Evolutionary conservation across 768 basidiomycete genomes (phyloP).

Genomic region (Agrocybe chaxingu): DNA sequence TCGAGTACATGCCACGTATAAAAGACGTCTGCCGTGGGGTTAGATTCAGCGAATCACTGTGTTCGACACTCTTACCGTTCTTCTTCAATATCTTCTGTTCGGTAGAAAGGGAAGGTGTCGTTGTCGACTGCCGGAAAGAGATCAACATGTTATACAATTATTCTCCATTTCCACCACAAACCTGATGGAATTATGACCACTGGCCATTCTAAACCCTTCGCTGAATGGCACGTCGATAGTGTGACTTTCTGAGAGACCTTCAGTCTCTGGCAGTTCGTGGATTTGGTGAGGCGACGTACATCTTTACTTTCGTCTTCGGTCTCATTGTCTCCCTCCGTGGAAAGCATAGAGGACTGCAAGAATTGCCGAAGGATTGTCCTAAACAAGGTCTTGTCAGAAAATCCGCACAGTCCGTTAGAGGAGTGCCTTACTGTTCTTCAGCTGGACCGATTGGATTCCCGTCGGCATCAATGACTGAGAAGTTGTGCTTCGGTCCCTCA

Average conservation of each 20-base stretch:
- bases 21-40: constrained; percentile 53
- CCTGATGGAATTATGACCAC: constrained; percentile 79
- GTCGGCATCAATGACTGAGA: not conserved
- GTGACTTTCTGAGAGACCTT: constrained; percentile 61
- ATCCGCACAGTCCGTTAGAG: not conserved
- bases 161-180: constrained; percentile 18
- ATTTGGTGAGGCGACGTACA: constrained; percentile 23
- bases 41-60: not conserved
- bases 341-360: constrained; percentile 78
- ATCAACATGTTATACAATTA: not conserved
- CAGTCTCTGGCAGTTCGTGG: too few relatives aligned
- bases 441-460: not conserved
- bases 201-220: constrained; percentile 92
- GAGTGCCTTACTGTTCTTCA: constrained; percentile 4
- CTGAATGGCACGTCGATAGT: constrained; percentile 83
- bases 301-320: constrained; percentile 46
- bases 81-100: constrained; percentile 74
- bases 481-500: constrained; percentile 18
- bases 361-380: constrained; percentile 56
- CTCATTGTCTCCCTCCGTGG: constrained; percentile 71
- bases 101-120: constrained; percentile 73
- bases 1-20: constrained; percentile 88
- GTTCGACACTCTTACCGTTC: constrained; percentile 52
- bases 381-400: constrained; percentile 35
- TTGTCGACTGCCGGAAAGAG: constrained; percentile 49